Conservation (phyloP, 345 rosid genomes). For the Cardamine chenopodiifolia region DNA sequence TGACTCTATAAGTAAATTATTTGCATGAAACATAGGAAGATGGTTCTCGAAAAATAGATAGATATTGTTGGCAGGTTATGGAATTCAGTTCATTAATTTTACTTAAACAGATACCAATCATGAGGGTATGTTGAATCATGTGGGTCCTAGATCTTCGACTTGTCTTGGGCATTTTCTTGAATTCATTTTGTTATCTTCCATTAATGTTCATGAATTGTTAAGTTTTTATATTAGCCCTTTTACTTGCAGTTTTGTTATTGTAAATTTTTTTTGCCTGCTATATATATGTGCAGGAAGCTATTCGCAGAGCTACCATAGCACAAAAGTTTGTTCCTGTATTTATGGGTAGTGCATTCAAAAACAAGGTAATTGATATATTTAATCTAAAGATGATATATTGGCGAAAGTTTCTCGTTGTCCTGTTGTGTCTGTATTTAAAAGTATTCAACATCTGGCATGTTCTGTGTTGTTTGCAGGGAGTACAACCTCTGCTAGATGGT, state of each 20-base stretch:
- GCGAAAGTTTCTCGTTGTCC: neutral
- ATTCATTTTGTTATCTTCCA: conserved; percentile 9
- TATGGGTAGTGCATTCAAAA: conserved; percentile 99
- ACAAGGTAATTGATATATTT: conserved; percentile 63
- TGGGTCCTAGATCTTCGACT: neutral
- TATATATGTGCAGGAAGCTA: conserved; percentile 65
- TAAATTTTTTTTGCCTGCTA: conserved; percentile 9
- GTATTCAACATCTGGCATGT: conserved; percentile 12
- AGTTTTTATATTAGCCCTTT: neutral
- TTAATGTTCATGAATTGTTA: neutral
- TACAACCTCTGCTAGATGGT: conserved; percentile 91
- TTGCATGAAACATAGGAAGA: conserved; percentile 9
- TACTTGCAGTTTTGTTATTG: conserved; percentile 9
- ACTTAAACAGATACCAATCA: neutral
- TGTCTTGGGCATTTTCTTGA: neutral
- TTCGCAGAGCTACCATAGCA: conserved; percentile 96
- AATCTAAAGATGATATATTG: conserved; percentile 21
- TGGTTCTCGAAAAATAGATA: neutral
- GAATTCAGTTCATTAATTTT: neutral
- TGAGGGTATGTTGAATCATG: conserved; percentile 18
- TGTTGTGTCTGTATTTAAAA: neutral
- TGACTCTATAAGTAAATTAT: neutral
- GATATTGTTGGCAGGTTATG: conserved; percentile 7
- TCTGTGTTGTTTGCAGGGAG: conserved; percentile 60
- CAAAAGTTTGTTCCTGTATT: conserved; percentile 91